Evolutionary conservation across 192 early-diverging fungal species (phyloP).

Genomic region (Backusella tarrabulga): DNA sequence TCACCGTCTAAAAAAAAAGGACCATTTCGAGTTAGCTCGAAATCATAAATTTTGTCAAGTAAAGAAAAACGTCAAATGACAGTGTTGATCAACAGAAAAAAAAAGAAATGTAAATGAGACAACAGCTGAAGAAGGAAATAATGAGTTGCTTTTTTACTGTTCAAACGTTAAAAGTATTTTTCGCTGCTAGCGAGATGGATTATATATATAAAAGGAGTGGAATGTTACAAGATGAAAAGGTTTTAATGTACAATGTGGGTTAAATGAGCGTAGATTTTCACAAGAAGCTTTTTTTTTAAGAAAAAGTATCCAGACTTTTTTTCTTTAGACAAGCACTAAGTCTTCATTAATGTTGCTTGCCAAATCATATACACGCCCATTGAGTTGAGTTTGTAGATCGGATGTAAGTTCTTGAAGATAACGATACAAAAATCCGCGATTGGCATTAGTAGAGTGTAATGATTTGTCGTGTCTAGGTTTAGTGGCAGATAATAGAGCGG

Average conservation of each 20-base stretch:
- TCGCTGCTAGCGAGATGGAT: neutral
- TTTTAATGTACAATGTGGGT: neutral
- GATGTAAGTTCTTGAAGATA: constrained; percentile 2
- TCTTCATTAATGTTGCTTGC: constrained; percentile 1
- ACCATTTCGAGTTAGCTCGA: neutral
- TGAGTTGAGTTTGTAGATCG: constrained; percentile 4
- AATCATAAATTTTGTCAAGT: neutral
- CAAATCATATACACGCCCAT: neutral
- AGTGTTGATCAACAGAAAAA: neutral
- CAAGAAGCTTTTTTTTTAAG: neutral
- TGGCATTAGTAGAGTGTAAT: neutral
- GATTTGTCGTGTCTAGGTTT: neutral
- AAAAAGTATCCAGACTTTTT: neutral
- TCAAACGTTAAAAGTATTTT: neutral
- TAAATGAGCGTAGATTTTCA: neutral
- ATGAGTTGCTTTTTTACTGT: neutral
- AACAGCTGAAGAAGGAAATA: neutral
- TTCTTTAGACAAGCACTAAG: neutral
- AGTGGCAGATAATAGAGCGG: neutral
- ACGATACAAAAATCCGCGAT: neutral
- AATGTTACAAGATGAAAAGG: constrained; percentile 2
- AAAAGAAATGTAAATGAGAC: neutral
- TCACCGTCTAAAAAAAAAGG: neutral
- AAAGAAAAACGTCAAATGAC: neutral
- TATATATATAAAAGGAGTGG: constrained; percentile 3